Conservation (phyloP, 139 green algal species). For the Closterium sp. region DNA sequence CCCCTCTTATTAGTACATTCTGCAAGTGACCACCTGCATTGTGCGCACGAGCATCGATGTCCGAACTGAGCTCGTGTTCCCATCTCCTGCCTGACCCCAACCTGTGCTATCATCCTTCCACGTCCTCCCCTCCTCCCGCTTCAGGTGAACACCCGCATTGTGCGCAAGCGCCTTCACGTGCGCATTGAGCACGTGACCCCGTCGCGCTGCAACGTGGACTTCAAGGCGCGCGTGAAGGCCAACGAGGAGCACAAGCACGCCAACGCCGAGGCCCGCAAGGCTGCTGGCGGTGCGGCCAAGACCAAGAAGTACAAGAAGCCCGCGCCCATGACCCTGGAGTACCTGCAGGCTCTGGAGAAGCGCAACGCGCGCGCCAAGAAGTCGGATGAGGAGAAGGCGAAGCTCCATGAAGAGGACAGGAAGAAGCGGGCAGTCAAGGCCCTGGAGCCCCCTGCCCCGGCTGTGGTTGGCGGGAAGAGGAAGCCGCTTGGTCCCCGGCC, state of each 20-base stretch:
- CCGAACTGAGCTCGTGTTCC: not conserved
- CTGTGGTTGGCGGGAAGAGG: conserved; percentile 68
- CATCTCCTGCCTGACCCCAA: not conserved
- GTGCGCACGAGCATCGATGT: not conserved
- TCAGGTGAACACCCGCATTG: conserved; percentile 82
- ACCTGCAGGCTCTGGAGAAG: not conserved
- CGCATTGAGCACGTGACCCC: conserved; percentile 93
- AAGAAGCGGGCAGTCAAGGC: not conserved
- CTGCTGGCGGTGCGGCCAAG: conserved; percentile 10
- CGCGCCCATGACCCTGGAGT: not conserved
- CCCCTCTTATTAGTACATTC: not conserved
- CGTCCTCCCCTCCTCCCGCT: not conserved
- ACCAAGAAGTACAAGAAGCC: conserved; percentile 47
- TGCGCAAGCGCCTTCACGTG: conserved; percentile 96
- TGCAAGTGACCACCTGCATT: not conserved
- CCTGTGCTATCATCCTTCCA: not conserved
- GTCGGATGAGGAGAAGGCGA: not conserved
- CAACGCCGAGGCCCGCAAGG: conserved; percentile 31
- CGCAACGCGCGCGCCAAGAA: not conserved
- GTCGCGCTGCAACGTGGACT: conserved; percentile 93
- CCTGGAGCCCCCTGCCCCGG: not conserved
- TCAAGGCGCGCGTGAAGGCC: conserved; percentile 73
- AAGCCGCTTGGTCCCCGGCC: conserved; percentile 63
- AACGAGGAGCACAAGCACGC: conserved; percentile 74
- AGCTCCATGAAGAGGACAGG: not conserved